Evolutionary conservation across 2,329 filamentous ascomycete genomes (phyloP).

Genomic region (Septoria petroselini): DNA sequence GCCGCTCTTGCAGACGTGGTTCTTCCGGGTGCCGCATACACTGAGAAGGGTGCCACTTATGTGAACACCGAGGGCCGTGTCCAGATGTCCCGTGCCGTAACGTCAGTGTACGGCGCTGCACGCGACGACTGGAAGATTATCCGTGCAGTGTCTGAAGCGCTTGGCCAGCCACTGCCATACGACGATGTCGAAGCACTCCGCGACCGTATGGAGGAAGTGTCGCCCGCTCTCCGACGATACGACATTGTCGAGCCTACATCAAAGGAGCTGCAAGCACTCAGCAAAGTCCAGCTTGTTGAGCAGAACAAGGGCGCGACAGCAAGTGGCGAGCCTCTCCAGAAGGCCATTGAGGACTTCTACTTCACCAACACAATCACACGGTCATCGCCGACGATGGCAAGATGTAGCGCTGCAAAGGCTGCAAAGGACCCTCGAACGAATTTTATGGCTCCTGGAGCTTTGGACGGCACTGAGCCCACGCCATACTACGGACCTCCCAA

Average conservation of each 20-base stretch:
- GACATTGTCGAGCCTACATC: constrained; percentile 80
- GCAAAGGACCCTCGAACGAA: constrained; percentile 50
- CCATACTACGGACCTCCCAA: constrained; percentile 41
- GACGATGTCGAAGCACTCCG: constrained; percentile 86
- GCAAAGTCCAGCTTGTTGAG: constrained; percentile 92
- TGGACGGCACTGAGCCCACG: constrained; percentile 29
- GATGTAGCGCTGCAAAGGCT: constrained; percentile 90
- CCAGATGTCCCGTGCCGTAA: constrained; percentile 88
- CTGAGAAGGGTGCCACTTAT: constrained; percentile 93
- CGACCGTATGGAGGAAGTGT: constrained; percentile 93
- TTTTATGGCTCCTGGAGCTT: constrained; percentile 50
- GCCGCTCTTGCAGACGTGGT: constrained; percentile 91
- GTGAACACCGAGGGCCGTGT: constrained; percentile 97
- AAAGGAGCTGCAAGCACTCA: constrained; percentile 60
- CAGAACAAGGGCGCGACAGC: constrained; percentile 84
- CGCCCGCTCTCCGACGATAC: constrained; percentile 82
- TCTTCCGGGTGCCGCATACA: constrained; percentile 91
- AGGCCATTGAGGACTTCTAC: constrained; percentile 92
- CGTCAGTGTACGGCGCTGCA: constrained; percentile 80
- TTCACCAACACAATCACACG: constrained; percentile 96
- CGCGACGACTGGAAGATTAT: constrained; percentile 99
- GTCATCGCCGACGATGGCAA: constrained; percentile 97
- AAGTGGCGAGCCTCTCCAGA: constrained; percentile 72
- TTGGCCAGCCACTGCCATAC: constrained; percentile 82
- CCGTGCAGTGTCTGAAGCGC: constrained; percentile 85